Base-by-base conservation (phyloP, 768 basidiomycete species). In the Pleurotus giganteus region DNA sequence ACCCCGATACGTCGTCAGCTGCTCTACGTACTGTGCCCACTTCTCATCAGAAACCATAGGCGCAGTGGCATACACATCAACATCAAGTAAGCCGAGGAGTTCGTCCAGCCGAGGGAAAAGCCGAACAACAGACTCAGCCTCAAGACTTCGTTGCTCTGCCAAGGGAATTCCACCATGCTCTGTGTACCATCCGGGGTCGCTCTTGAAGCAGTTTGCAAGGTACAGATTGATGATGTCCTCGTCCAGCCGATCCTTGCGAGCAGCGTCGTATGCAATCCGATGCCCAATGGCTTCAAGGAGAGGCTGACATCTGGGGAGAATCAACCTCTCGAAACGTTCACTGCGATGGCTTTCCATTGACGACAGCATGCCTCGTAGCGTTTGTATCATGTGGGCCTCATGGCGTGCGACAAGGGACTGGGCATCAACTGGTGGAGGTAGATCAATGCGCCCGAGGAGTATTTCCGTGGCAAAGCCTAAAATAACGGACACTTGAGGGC, bases 241-340 rank as follows among this genome's bases (percentile, higher is more conserved):
- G 4, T 64, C 60, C 0, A 78, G 39, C 1, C 63, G 64, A 1
- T 47, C 60, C 0, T 51, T 59, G 2, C 71, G 54, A 1, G 72
- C 77, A 0, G 74, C 75, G 1, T 76, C 75, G 54, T 77, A 76
- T 1, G 77, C 74, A 53, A 79, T 68, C 1, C 76, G 70, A 57
- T 78, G 72, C 0, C 78, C 79, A 47, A 80, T 73, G 4, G 77
- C 74, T 47, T 74, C 69, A 27, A 80, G 57, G 0, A 75, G 51
- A 1, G 55, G 53, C 34, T 74, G 69, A 52, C 76, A 75, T 19
- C 66, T 66, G 0, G 78, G 80, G 21, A 81, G 72, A 15, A 80
- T 27, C 24, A 66, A 61, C 5, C 63, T 61, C 55, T 72, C 68
- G 56, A 75, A 69, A 0, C 62, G 59, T 1, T 60, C 54, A 53